Evolutionary conservation across 495 filamentous ascomycete genomes (phyloP).

Genomic region (Podospora australis): DNA sequence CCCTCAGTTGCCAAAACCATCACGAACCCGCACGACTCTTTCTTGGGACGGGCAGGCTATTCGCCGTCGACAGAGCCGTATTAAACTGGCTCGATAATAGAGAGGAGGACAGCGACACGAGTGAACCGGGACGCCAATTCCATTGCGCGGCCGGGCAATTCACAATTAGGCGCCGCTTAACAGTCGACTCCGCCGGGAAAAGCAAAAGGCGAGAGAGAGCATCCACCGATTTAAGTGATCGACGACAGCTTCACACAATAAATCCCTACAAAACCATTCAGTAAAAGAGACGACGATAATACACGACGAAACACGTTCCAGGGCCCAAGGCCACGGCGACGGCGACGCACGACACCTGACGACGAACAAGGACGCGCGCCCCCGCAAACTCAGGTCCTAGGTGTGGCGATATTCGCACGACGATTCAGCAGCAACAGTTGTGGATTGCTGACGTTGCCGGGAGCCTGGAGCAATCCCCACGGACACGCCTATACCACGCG

Average conservation of each 20-base stretch:
- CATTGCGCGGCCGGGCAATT: conserved; percentile 20
- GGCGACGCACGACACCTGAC: too few relatives aligned
- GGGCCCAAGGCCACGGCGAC: too few relatives aligned
- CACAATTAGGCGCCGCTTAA: conserved; percentile 17
- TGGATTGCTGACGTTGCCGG: conserved; percentile 3
- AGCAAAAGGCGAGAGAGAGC: too few relatives aligned
- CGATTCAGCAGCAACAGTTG: not conserved
- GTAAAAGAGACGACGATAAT: not conserved
- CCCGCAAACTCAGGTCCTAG: not conserved
- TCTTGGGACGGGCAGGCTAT: conserved; percentile 10
- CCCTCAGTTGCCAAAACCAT: conserved; percentile 12
- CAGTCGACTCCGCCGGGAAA: too few relatives aligned
- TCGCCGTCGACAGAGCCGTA: conserved; percentile 4
- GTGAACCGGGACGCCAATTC: conserved; percentile 5
- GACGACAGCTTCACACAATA: too few relatives aligned
- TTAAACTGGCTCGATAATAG: not conserved
- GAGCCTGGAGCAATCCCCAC: not conserved
- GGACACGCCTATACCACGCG: too few relatives aligned
- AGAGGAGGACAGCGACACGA: not conserved
- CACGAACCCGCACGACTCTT: conserved; percentile 12
- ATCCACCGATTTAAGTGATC: too few relatives aligned
- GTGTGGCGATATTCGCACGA: conserved; percentile 1
- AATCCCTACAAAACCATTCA: too few relatives aligned
- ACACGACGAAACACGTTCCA: too few relatives aligned
- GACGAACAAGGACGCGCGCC: not conserved